These are phyloP conservation scores for Ogataea ganodermae DNA, from an alignment of 805 yeast species.

Conservation along the genomic window DNA sequence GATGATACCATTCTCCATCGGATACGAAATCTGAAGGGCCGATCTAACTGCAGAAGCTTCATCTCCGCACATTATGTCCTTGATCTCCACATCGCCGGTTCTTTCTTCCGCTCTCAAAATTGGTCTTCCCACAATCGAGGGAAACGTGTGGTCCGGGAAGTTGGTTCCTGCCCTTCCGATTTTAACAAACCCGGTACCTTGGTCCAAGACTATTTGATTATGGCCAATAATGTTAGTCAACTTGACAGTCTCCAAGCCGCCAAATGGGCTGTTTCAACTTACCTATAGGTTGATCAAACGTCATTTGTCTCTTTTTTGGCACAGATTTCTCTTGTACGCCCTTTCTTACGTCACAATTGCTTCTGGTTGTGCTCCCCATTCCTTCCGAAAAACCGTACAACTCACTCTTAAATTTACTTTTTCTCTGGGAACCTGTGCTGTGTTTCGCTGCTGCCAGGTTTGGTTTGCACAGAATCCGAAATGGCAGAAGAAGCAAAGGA, in stretches of 20 bases:
- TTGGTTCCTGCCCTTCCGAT: constrained; percentile 96
- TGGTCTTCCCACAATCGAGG: constrained; percentile 97
- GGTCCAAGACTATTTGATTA: constrained; percentile 73
- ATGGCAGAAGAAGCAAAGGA: not conserved
- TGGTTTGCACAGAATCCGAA: not conserved
- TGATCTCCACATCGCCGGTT: constrained; percentile 72
- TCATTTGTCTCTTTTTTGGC: constrained; percentile 13
- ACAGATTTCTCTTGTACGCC: not conserved
- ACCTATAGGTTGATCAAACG: constrained; percentile 35
- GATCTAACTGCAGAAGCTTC: constrained; percentile 93
- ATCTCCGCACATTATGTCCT: constrained; percentile 96
- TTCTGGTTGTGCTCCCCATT: not conserved
- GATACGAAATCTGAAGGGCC: constrained; percentile 88
- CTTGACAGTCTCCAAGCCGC: not conserved
- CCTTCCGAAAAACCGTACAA: constrained; percentile 9
- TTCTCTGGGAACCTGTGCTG: not conserved
- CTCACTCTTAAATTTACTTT: constrained; percentile 2
- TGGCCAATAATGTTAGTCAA: constrained; percentile 1
- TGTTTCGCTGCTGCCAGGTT: not conserved
- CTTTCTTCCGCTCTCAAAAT: constrained; percentile 96
- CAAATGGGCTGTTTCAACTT: constrained; percentile 11
- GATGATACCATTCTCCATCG: constrained; percentile 98
- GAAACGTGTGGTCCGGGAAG: constrained; percentile 96
- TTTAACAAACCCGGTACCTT: constrained; percentile 98
- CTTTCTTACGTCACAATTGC: not conserved